phyloP scores from a whole-genome alignment of 176 grass and related monocot species.

The Carex cristatella region DNA sequence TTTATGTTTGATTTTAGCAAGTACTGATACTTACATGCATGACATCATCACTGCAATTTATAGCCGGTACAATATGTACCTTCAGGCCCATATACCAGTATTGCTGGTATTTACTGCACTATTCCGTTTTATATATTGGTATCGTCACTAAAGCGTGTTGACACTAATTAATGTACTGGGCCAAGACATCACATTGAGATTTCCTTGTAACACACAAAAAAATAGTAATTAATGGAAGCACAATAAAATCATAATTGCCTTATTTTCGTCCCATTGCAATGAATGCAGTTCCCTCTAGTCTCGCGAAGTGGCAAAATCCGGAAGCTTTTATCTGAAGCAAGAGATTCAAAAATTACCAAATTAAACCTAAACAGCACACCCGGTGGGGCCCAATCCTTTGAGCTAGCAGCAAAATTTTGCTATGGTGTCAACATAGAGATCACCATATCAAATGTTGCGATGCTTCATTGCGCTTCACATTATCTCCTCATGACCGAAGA shows the following conservation, averaged over 20 bases:
- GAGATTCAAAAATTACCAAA: conserved; percentile 57
- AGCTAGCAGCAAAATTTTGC: conserved; percentile 86
- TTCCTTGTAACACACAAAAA: not conserved
- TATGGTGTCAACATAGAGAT: conserved; percentile 76
- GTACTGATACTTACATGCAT: not conserved
- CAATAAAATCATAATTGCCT: not conserved
- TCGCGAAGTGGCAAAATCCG: conserved; percentile 86
- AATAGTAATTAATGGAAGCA: not conserved
- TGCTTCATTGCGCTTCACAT: conserved; percentile 65
- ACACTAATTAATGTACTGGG: not conserved
- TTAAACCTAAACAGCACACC: conserved; percentile 61
- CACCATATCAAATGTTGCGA: conserved; percentile 56
- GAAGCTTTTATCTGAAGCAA: conserved; percentile 57
- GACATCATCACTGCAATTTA: not conserved
- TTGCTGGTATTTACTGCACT: not conserved
- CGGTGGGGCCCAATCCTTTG: conserved; percentile 61
- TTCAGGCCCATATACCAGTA: not conserved
- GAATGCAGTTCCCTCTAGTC: conserved; percentile 85
- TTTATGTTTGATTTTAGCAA: not conserved
- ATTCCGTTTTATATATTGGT: not conserved
- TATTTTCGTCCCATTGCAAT: not conserved
- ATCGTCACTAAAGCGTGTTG: not conserved
- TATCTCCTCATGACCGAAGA: conserved; percentile 92
- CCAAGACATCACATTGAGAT: not conserved
- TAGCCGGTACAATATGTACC: not conserved